Evolutionary conservation across 2,329 filamentous ascomycete species (phyloP).

Genomic region (Endothia cerciana): DNA sequence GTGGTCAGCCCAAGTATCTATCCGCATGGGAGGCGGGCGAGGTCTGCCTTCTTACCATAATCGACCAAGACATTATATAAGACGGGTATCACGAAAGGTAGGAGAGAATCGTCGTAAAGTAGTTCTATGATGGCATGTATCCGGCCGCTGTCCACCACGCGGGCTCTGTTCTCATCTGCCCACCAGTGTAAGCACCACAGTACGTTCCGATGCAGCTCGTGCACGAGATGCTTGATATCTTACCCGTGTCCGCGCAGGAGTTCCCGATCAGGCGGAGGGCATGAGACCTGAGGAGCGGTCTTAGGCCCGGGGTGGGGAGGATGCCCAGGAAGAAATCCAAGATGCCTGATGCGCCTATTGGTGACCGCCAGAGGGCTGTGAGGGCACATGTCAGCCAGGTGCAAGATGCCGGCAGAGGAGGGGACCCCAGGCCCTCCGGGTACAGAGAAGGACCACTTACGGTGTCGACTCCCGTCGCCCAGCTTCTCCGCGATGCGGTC

Average conservation of each 20-base stretch:
- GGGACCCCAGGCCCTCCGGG: neutral
- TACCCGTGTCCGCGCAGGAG: slow-evolving; percentile 64
- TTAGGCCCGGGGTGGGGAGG: slow-evolving; percentile 44
- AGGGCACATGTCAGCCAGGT: slow-evolving; percentile 10
- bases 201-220: neutral
- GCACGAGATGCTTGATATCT: slow-evolving; percentile 12
- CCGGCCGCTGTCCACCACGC: slow-evolving; percentile 54
- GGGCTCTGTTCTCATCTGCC: slow-evolving; percentile 62
- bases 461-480: slow-evolving; percentile 59
- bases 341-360: slow-evolving; percentile 61
- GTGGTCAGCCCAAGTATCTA: slow-evolving; percentile 28
- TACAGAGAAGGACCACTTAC: slow-evolving; percentile 42
- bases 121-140: slow-evolving; percentile 53
- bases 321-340: slow-evolving; percentile 59
- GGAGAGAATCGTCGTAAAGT: slow-evolving; percentile 50
- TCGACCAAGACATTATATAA: slow-evolving; percentile 67
- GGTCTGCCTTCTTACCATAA: slow-evolving; percentile 52
- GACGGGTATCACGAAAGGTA: slow-evolving; percentile 60
- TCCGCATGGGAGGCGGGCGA: neutral
- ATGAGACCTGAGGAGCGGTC: slow-evolving; percentile 54
- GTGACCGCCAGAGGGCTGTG: slow-evolving; percentile 58
- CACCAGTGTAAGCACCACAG: neutral
- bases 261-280: slow-evolving; percentile 63
- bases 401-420: neutral
- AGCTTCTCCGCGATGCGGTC: slow-evolving; percentile 55